phyloP scores from a whole-genome alignment of 1,139 yeast species.

The Pichia sp. region DNA sequence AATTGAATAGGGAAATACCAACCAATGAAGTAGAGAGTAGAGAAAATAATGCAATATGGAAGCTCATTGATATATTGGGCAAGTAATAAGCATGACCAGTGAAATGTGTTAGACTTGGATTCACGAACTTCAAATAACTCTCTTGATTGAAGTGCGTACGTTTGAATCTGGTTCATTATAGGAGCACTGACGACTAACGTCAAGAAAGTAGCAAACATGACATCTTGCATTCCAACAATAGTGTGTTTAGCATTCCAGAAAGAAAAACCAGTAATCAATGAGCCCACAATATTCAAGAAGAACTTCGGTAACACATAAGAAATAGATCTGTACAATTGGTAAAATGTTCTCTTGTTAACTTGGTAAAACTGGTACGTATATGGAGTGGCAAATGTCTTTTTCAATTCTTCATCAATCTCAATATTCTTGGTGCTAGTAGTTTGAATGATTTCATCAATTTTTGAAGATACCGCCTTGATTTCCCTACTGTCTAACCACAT shows the following conservation, averaged over 20 bases:
- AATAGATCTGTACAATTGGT: slow-evolving; percentile 42
- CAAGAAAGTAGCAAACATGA: slow-evolving; percentile 44
- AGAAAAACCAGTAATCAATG: slow-evolving; percentile 46
- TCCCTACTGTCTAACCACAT: not conserved
- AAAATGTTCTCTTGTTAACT: slow-evolving; percentile 34
- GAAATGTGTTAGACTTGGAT: slow-evolving; percentile 55
- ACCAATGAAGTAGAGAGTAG: slow-evolving; percentile 44
- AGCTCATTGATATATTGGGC: slow-evolving; percentile 46
- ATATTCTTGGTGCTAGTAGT: slow-evolving; percentile 23
- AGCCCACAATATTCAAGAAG: slow-evolving; percentile 28
- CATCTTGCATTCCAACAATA: slow-evolving; percentile 44
- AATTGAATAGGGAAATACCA: slow-evolving; percentile 53
- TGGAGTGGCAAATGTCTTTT: slow-evolving; percentile 29
- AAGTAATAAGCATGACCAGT: slow-evolving; percentile 51
- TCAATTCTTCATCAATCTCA: slow-evolving; percentile 27
- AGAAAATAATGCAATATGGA: slow-evolving; percentile 46
- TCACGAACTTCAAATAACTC: slow-evolving; percentile 57
- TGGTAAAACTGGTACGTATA: slow-evolving; percentile 32
- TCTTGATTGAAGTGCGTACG: slow-evolving; percentile 45
- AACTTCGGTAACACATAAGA: slow-evolving; percentile 39
- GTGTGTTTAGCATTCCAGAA: slow-evolving; percentile 43
- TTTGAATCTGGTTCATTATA: slow-evolving; percentile 48
- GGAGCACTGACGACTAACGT: slow-evolving; percentile 43
- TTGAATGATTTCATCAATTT: slow-evolving; percentile 20
- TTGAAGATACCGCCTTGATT: slow-evolving; percentile 9